phyloP scores from a whole-genome alignment of 2,329 filamentous ascomycete genomes.

The Polychaeton citri region DNA sequence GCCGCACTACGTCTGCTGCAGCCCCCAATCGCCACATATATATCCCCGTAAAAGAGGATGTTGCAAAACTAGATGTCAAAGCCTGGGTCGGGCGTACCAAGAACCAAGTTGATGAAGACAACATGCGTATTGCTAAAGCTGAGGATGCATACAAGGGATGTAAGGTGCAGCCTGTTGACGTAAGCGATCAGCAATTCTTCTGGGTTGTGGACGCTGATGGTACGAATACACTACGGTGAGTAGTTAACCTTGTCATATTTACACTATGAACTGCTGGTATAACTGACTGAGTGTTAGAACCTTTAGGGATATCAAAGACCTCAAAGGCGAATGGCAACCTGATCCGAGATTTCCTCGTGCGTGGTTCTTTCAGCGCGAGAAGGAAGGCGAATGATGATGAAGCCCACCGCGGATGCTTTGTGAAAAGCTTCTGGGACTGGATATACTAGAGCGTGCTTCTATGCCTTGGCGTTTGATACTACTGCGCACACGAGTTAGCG shows the following conservation, averaged over 20 bases:
- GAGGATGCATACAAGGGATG: slow-evolving; percentile 22
- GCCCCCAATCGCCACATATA: neutral
- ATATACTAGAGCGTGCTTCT: too few relatives aligned
- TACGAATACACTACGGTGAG: slow-evolving; percentile 18
- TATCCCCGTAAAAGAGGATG: neutral
- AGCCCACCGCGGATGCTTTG: too few relatives aligned
- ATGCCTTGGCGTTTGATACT: too few relatives aligned
- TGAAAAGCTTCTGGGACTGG: too few relatives aligned
- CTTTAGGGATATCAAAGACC: slow-evolving; percentile 20
- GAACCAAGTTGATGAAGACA: slow-evolving; percentile 25
- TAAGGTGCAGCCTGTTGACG: slow-evolving; percentile 18
- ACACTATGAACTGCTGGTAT: neutral
- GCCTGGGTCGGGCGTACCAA: slow-evolving; percentile 23
- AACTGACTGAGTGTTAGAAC: slow-evolving; percentile 10
- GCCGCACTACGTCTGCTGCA: neutral
- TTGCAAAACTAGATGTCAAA: neutral
- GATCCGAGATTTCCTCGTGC: neutral
- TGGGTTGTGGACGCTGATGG: slow-evolving; percentile 23
- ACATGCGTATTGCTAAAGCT: slow-evolving; percentile 21
- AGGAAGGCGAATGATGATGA: neutral
- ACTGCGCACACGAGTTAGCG: too few relatives aligned
- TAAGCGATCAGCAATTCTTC: slow-evolving; percentile 21
- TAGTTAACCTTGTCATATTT: neutral
- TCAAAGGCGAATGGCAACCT: slow-evolving; percentile 12
- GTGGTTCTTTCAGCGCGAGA: neutral